Conservation (phyloP, 352 stramenopile species). For the Phytophthora nicotianae region DNA sequence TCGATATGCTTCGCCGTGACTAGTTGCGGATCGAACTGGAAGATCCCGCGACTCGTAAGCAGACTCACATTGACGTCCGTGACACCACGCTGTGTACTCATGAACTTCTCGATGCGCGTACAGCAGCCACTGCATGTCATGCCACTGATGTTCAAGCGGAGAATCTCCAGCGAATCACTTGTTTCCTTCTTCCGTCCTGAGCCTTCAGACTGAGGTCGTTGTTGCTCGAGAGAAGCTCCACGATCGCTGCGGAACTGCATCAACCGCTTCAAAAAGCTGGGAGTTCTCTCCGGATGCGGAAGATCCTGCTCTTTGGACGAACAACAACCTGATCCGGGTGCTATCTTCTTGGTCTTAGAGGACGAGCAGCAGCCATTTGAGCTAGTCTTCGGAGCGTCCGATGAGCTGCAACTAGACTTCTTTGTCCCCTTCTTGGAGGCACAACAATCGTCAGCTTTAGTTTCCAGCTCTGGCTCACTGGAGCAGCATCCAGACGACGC, state of each 20-base stretch:
- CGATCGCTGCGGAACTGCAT: constrained; percentile 45
- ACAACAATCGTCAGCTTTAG: constrained; percentile 8
- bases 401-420: constrained; percentile 11
- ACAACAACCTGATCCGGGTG: constrained; percentile 18
- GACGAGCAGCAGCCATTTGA: constrained; percentile 22
- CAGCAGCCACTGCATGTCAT: constrained; percentile 91
- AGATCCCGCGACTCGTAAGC: constrained; percentile 59
- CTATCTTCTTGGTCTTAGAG: constrained; percentile 15
- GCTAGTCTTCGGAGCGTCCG: constrained; percentile 2
- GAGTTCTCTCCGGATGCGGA: constrained; percentile 19
- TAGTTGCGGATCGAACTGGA: constrained; percentile 51
- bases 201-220: constrained; percentile 10
- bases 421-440: constrained; percentile 14
- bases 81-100: constrained; percentile 61
- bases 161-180: constrained; percentile 26
- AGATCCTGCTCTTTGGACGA: constrained; percentile 20
- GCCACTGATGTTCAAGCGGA: constrained; percentile 68
- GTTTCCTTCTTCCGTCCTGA: constrained; percentile 17
- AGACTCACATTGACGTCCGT: constrained; percentile 66
- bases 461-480: constrained; percentile 2
- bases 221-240: constrained; percentile 35
- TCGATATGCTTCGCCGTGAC: constrained; percentile 68
- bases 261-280: constrained; percentile 50
- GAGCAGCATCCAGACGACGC: constrained; percentile 15
- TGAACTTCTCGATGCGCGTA: constrained; percentile 81